Percentiles rank a stretch among this genome's conserved stretches.
phyloP scores from a whole-genome alignment of 805 yeast genomes.

The Allodekkera sacchari region DNA sequence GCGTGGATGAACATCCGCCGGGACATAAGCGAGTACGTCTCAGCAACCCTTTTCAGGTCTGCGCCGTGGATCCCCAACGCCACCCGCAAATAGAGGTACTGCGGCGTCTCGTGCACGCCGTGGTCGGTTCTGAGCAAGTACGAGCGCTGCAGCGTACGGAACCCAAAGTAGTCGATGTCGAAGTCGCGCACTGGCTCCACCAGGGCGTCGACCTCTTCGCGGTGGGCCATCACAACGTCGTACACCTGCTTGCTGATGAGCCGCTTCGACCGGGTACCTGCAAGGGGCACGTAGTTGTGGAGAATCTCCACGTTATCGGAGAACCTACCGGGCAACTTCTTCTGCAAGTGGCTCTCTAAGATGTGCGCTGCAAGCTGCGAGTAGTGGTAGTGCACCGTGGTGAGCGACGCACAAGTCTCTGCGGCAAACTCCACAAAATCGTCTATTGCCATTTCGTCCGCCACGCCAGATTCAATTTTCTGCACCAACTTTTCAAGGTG shows the following conservation, averaged over 20 bases:
- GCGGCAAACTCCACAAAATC: conserved; percentile 51
- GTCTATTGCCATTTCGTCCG: conserved; percentile 36
- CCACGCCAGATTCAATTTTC: conserved; percentile 41
- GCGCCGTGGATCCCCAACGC: conserved; percentile 82
- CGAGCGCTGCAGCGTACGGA: conserved; percentile 85
- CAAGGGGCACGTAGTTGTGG: conserved; percentile 38
- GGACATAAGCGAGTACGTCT: conserved; percentile 86
- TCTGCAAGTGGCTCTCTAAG: conserved; percentile 76
- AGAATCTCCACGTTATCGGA: conserved; percentile 63
- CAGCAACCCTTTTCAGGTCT: conserved; percentile 55
- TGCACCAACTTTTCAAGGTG: conserved; percentile 39
- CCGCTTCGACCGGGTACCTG: conserved; percentile 55
- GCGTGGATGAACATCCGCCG: conserved; percentile 85
- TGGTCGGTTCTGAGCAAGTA: conserved; percentile 64
- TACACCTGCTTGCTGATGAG: conserved; percentile 56
- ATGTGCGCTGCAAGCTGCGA: conserved; percentile 88
- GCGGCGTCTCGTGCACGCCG: conserved; percentile 82
- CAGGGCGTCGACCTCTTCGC: conserved; percentile 56
- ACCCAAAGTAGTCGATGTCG: conserved; percentile 76
- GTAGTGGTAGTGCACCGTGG: conserved; percentile 90
- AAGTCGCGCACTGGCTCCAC: conserved; percentile 69
- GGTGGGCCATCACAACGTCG: conserved; percentile 48
- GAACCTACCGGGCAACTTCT: conserved; percentile 70
- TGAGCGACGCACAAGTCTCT: conserved; percentile 91
- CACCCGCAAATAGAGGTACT: conserved; percentile 83